Evolutionary conservation across 805 yeast genomes (phyloP).

Genomic region (Ogataea degrootiae): DNA sequence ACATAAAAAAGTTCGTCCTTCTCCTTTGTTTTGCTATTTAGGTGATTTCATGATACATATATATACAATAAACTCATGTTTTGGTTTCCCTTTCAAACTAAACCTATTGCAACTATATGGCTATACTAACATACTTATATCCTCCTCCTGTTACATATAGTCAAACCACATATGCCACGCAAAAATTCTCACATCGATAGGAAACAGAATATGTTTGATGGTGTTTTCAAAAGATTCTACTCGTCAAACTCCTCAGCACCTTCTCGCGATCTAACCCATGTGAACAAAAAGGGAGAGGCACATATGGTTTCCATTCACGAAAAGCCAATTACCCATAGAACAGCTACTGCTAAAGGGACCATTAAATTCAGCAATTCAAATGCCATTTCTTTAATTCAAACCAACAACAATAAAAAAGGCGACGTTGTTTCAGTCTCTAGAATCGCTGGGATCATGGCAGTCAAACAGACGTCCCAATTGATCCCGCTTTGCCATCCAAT

Average conservation of each 20-base stretch:
- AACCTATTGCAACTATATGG: too few relatives aligned
- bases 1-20: background rate
- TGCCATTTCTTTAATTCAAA: conserved; percentile 30
- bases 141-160: too few relatives aligned
- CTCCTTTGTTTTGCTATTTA: background rate
- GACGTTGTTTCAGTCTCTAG: conserved; percentile 46
- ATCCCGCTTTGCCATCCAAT: conserved; percentile 51
- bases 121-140: too few relatives aligned
- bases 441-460: conserved; percentile 49
- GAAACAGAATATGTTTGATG: background rate
- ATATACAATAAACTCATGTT: background rate
- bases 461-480: conserved; percentile 40
- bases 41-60: background rate
- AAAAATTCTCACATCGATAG: too few relatives aligned
- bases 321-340: conserved; percentile 36
- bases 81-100: too few relatives aligned
- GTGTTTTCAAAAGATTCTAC: background rate
- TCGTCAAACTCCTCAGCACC: background rate
- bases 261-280: conserved; percentile 30
- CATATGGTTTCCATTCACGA: conserved; percentile 44
- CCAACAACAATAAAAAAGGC: conserved; percentile 43
- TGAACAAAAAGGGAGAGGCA: conserved; percentile 34
- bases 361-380: conserved; percentile 34
- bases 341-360: conserved; percentile 40
- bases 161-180: too few relatives aligned